Percentiles rank a stretch among this genome's conserved stretches.
These are phyloP conservation scores for Xylariaceae sp. DNA, from an alignment of 2,329 filamentous ascomycete genomes.

Conservation along the genomic window DNA sequence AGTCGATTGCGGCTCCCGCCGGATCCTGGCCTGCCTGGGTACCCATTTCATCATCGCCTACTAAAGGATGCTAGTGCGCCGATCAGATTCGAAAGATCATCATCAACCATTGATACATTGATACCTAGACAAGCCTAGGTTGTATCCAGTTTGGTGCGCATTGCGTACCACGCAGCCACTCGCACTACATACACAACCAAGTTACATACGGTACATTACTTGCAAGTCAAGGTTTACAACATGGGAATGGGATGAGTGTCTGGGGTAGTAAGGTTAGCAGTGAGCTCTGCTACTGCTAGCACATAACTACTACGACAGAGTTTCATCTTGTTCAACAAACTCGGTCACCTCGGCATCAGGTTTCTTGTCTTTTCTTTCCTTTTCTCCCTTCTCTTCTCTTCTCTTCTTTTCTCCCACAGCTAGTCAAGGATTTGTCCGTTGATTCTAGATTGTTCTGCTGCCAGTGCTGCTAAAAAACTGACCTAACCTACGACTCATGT, in stretches of 20 bases:
- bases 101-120: constrained; percentile 17
- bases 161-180: neutral
- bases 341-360: too few species aligned
- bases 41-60: constrained; percentile 34
- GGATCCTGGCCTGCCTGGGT: constrained; percentile 30
- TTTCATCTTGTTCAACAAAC: too few species aligned
- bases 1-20: constrained; percentile 39
- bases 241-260: neutral
- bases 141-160: neutral
- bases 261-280: neutral
- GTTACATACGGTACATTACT: neutral
- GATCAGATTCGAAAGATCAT: constrained; percentile 28
- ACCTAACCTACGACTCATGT: constrained; percentile 4
- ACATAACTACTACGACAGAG: too few species aligned
- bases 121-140: constrained; percentile 1
- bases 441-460: constrained; percentile 13
- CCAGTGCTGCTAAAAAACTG: constrained; percentile 7
- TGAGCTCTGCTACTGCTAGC: neutral
- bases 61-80: constrained; percentile 23
- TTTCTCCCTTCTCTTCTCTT: neutral
- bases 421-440: constrained; percentile 5
- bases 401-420: neutral
- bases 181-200: neutral
- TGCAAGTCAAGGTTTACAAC: neutral
- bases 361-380: too few species aligned